Conservation (phyloP, 129 eudicot species). For the Chrysanthemum makinoi region DNA sequence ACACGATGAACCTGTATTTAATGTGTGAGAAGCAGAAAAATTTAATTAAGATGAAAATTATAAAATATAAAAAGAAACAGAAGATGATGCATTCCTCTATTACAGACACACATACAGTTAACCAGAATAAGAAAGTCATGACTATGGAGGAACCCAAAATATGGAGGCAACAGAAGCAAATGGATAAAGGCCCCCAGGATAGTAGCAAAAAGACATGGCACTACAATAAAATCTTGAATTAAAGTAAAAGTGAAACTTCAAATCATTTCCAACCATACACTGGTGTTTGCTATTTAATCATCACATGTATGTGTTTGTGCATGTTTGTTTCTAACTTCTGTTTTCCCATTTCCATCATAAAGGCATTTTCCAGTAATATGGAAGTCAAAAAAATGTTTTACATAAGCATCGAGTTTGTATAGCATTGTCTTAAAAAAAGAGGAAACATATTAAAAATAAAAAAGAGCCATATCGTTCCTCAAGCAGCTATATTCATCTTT, state of each 20-base stretch:
- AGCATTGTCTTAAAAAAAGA: neutral
- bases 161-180: neutral
- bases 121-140: neutral
- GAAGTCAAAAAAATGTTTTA: too few species aligned
- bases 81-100: neutral
- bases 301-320: neutral
- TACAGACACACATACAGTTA: neutral
- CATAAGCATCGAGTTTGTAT: too few species aligned
- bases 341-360: too few species aligned
- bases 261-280: too few species aligned
- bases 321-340: too few species aligned
- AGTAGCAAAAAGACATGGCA: neutral
- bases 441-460: too few species aligned
- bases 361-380: too few species aligned
- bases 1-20: slow-evolving; percentile 85
- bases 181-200: neutral
- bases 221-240: too few species aligned
- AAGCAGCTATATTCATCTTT: too few species aligned
- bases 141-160: neutral
- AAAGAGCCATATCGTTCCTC: too few species aligned
- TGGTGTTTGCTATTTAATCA: neutral
- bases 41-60: too few species aligned
- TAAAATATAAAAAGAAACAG: neutral
- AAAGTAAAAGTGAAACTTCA: too few species aligned
- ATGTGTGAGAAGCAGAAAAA: neutral